Percentiles rank a stretch among this genome's conserved stretches.
Conservation (phyloP, 2,329 filamentous ascomycete genomes). For the Basipetospora chlamydospora region DNA sequence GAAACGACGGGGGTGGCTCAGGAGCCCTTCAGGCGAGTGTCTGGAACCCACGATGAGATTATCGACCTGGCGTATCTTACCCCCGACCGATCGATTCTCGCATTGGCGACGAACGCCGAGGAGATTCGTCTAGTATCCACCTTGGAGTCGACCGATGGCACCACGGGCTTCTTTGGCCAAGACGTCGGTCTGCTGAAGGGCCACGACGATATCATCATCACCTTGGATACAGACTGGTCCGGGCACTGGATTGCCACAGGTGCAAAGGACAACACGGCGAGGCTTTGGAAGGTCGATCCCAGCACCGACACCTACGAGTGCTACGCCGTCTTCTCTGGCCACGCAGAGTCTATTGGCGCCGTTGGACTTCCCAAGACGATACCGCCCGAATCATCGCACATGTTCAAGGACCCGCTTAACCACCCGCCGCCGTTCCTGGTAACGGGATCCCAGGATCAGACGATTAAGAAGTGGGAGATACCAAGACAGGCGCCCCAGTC, state of each 20-base stretch:
- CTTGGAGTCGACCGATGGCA: constrained; percentile 20
- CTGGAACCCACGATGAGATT: constrained; percentile 93
- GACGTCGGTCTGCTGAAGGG: constrained; percentile 78
- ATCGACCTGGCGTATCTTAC: constrained; percentile 86
- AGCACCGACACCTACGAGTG: constrained; percentile 62
- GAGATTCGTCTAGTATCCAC: constrained; percentile 79
- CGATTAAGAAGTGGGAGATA: constrained; percentile 87
- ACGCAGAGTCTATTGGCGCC: constrained; percentile 86
- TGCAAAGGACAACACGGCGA: constrained; percentile 90
- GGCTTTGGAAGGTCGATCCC: constrained; percentile 77
- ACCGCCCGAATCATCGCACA: constrained; percentile 54
- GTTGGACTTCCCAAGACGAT: constrained; percentile 63
- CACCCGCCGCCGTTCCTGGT: constrained; percentile 74
- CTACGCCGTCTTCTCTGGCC: constrained; percentile 71
- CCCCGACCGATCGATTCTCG: constrained; percentile 65
- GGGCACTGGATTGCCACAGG: constrained; percentile 94
- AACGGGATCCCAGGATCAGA: constrained; percentile 90
- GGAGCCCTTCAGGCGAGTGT: constrained; percentile 60
- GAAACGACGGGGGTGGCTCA: constrained; percentile 18
- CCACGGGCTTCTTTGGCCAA: constrained; percentile 63
- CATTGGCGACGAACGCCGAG: constrained; percentile 88
- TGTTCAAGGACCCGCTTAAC: constrained; percentile 57
- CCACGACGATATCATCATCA: constrained; percentile 91
- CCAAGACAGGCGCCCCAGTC: constrained; percentile 38
- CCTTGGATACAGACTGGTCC: constrained; percentile 89